Evolutionary conservation across 257 asterid species (phyloP).

Genomic region (Thymus mandschuricus): DNA sequence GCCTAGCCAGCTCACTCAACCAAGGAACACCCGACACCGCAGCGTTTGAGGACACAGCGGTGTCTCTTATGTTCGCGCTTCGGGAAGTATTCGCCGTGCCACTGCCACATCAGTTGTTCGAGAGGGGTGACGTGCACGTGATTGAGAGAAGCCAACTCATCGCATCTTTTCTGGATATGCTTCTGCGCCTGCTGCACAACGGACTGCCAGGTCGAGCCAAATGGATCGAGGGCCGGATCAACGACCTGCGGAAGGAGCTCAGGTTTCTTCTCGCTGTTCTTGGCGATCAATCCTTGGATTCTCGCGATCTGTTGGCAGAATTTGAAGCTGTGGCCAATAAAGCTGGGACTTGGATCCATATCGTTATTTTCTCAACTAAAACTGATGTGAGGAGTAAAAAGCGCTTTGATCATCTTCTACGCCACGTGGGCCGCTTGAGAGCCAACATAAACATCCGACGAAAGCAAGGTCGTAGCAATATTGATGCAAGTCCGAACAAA

Average conservation of each 20-base stretch:
- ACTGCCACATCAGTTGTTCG: slow-evolving; percentile 5
- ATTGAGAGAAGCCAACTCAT: background rate
- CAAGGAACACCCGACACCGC: too few species aligned
- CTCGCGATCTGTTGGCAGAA: slow-evolving; percentile 16
- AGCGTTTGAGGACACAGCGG: too few species aligned
- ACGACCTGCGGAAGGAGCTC: background rate
- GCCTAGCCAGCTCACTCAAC: too few species aligned
- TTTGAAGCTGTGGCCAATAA: background rate
- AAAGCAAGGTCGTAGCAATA: background rate
- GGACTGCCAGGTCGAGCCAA: background rate
- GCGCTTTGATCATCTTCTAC: background rate
- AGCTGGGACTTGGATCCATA: slow-evolving; percentile 26
- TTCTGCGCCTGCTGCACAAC: background rate
- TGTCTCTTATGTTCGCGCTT: too few species aligned
- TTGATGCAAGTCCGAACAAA: background rate
- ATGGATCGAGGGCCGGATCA: background rate
- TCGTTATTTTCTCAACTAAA: slow-evolving; percentile 9
- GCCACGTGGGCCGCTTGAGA: slow-evolving; percentile 4
- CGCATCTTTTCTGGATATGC: slow-evolving; percentile 30
- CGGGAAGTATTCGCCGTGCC: too few species aligned
- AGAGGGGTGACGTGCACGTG: background rate
- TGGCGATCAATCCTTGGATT: background rate
- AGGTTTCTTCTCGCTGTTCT: background rate
- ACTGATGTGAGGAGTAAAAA: background rate
- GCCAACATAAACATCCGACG: background rate